Base-by-base conservation (phyloP, 192 early-diverging fungal genomes). In the Bifiguratus adelaidae region DNA sequence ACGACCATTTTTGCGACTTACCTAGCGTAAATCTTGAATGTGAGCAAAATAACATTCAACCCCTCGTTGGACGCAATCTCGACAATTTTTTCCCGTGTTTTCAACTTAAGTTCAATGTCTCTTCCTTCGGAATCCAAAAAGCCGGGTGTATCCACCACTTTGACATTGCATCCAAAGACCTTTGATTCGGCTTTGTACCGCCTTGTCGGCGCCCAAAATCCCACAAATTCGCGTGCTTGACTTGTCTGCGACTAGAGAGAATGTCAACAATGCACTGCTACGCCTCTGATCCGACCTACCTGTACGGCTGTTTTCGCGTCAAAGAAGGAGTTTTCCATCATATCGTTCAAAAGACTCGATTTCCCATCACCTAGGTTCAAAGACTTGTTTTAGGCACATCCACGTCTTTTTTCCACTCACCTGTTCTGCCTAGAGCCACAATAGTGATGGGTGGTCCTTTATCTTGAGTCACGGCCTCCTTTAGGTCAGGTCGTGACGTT, bases 91-190 rank as follows among this genome's bases (percentile, higher is more conserved):
- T 49, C 26, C 23, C 43, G 27, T 6, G 52, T 53, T 0, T 30
- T 25, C 6, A 19, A 20, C n/a, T 33, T 24, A 9, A 60, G 48
- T 12, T 52, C 23, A 16, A 27, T 25, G 19, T 54, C 52, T 34
- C 50, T 44, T 3, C 27, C 24, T 9, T 48, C 24, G 24, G 50
- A 53, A 34, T 60, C 58, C 3, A 23, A 47, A 53, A 60, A 60
- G 0, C 58, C 58, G 15, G 58, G 58, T 0, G 58, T 60, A 43
- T 60, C 58, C 11, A 28, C 19, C 0, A 60, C 41, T 18, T 28
- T 26, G 24, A 60, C 44, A 16, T 30, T 15, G 24, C 38, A 46
- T 12, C 44, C 58, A 47, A 48, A 34, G n/a, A 16, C n/a, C 6
- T 50, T 33, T 29, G 34, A 35, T 2, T 42, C 32, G 26, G 44